Evolutionary conservation across 2,329 filamentous ascomycete species (phyloP).

Genomic region (Waltergamsia citrina): DNA sequence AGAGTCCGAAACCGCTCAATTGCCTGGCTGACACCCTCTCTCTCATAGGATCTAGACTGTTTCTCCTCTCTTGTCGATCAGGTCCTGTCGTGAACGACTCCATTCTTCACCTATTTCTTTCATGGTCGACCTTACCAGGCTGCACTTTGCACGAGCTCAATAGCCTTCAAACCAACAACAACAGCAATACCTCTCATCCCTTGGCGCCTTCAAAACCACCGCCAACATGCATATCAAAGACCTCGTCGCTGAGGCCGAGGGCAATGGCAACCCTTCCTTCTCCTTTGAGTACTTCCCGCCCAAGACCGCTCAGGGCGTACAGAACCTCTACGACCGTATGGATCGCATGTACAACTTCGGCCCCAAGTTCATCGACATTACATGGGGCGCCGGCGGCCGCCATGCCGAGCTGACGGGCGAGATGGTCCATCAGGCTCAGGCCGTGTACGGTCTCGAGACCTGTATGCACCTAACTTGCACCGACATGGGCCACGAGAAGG

Average conservation of each 20-base stretch:
- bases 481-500: slow-evolving; percentile 89
- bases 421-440: slow-evolving; percentile 94
- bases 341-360: slow-evolving; percentile 95
- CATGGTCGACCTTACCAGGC: too few relatives aligned
- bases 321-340: slow-evolving; percentile 99
- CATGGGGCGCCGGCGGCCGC: slow-evolving; percentile 92
- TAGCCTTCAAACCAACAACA: background rate
- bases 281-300: slow-evolving; percentile 99
- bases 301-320: slow-evolving; percentile 93
- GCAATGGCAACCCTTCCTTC: slow-evolving; percentile 75
- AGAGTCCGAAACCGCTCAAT: background rate
- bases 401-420: slow-evolving; percentile 90
- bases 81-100: too few relatives aligned
- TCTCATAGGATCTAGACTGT: background rate
- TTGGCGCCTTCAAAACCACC: background rate
- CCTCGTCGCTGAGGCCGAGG: slow-evolving; percentile 76
- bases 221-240: slow-evolving; percentile 86
- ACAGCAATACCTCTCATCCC: background rate
- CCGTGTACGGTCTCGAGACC: slow-evolving; percentile 90
- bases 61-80: background rate
- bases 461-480: slow-evolving; percentile 99
- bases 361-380: slow-evolving; percentile 95
- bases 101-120: too few relatives aligned
- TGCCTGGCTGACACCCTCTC: background rate
- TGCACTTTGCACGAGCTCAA: too few relatives aligned